Evolutionary conservation across 2,329 filamentous ascomycete genomes (phyloP), one percentile per base, ranked within the genome.

Genomic region (Cercospora sp.): DNA sequence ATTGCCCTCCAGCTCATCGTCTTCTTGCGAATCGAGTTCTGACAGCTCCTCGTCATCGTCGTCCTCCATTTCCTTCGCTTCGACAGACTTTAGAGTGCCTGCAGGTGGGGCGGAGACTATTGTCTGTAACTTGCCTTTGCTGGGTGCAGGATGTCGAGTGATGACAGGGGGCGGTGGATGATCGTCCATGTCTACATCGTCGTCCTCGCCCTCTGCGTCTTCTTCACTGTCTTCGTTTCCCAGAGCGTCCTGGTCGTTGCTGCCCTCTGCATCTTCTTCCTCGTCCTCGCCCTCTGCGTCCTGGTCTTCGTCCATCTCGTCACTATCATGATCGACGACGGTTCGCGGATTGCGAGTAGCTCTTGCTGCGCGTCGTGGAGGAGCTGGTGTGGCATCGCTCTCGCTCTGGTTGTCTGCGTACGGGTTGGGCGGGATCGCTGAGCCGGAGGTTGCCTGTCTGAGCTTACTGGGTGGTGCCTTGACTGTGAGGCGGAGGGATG

Each of bases 31-130:
- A 7, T 75, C 74, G 2, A 78, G 73, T 30, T 77, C 75, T 8
- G 76, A 77, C 45, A 85, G 81, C 7, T 81, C 84, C 57, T 85
- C 81, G 60, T 83, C 81, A 61, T 85, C 83, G 3, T 81, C 84
- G 58, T 83, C 82, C 18, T 85, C 81, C 75, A 85, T 77, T 68
- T 86, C 84, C 69, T 84, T 84, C 42, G 78, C 80, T 70, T 85
- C 83, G n/a, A 84, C 82, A 4, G 79, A 76, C 63, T 83, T 82
- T 42, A 80, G 73, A 2, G 75, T 69, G 16, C 73, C 73, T 58
- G 67, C 66, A 1, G 69, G 60, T 3, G 77, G 76, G 31, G 75
- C 75, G 6, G 74, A 72, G 58, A 78, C 76, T 18, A 71, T 73
- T 31, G 78, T 72, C 13, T 74, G 74, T 16, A 74, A 68, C 63